A percentile compares a stretch with the other conserved stretches of the same genome.
These are phyloP conservation scores for Gentiana macrophylla DNA, from an alignment of 257 asterid genomes.

Conservation along the genomic window DNA sequence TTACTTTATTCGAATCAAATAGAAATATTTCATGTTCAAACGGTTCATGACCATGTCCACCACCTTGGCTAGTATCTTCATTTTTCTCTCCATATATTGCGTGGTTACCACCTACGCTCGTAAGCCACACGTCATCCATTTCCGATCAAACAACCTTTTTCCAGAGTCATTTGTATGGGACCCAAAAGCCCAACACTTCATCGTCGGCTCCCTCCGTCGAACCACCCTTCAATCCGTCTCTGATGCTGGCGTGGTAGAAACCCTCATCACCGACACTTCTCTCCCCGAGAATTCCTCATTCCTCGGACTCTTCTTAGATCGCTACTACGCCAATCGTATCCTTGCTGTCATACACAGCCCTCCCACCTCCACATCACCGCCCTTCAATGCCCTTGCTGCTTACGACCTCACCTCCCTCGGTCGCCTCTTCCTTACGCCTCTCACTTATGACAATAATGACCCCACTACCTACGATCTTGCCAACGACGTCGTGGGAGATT, in stretches of 20 bases:
- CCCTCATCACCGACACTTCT: slow-evolving; percentile 38
- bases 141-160: slow-evolving; percentile 48
- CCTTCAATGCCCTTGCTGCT: slow-evolving; percentile 47
- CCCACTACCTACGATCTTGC: slow-evolving; percentile 21
- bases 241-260: slow-evolving; percentile 61
- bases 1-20: no score
- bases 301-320: slow-evolving; percentile 56
- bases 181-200: slow-evolving; percentile 60
- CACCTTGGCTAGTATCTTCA: not conserved
- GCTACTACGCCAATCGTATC: slow-evolving; percentile 47
- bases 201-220: slow-evolving; percentile 52
- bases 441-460: slow-evolving; percentile 23
- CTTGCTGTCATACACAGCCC: slow-evolving; percentile 51
- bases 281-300: slow-evolving; percentile 43
- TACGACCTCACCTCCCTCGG: slow-evolving; percentile 40
- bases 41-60: not conserved
- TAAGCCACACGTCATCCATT: slow-evolving; percentile 47
- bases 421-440: slow-evolving; percentile 38
- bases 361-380: slow-evolving; percentile 16
- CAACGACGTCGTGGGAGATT: slow-evolving; percentile 59
- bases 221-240: slow-evolving; percentile 52
- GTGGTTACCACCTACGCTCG: slow-evolving; percentile 19
- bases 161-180: slow-evolving; percentile 78
- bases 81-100: slow-evolving; percentile 14
- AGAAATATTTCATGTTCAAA: no score